phyloP scores from a whole-genome alignment of 169 alveolate species.

The Eimeria maxima region DNA sequence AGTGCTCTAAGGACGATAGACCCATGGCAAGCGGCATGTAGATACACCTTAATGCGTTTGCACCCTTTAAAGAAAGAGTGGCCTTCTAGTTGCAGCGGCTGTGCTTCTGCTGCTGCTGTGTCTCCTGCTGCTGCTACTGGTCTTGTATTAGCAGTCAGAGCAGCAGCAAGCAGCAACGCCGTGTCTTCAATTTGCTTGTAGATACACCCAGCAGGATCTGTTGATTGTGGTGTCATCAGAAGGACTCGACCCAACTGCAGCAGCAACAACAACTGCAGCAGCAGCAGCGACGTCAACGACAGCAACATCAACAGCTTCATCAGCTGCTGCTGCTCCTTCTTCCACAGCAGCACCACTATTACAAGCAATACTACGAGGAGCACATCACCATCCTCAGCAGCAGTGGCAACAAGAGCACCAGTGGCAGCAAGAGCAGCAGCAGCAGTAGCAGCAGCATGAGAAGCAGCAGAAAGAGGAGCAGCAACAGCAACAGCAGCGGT shows the following conservation, averaged over 20 bases:
- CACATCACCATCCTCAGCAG: too few relatives aligned
- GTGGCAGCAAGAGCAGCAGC: too few relatives aligned
- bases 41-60: background rate
- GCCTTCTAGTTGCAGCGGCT: background rate
- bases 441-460: too few relatives aligned
- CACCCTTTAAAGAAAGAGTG: background rate
- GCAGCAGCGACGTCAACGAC: background rate
- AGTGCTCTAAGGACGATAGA: constrained; percentile 1
- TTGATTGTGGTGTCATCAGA: background rate
- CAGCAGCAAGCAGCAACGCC: background rate
- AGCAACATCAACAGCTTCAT: background rate
- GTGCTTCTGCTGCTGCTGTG: background rate
- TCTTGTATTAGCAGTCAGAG: background rate
- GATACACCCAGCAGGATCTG: constrained; percentile 1
- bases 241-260: background rate
- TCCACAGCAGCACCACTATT: background rate
- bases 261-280: background rate
- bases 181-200: background rate
- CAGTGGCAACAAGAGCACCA: too few relatives aligned
- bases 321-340: background rate
- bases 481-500: background rate
- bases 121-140: constrained; percentile 10
- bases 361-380: background rate
- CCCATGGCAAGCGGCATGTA: constrained; percentile 5
- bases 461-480: too few relatives aligned